phyloP scores from a whole-genome alignment of 2,329 filamentous ascomycete species.

The Pseudogymnoascus sp. region DNA sequence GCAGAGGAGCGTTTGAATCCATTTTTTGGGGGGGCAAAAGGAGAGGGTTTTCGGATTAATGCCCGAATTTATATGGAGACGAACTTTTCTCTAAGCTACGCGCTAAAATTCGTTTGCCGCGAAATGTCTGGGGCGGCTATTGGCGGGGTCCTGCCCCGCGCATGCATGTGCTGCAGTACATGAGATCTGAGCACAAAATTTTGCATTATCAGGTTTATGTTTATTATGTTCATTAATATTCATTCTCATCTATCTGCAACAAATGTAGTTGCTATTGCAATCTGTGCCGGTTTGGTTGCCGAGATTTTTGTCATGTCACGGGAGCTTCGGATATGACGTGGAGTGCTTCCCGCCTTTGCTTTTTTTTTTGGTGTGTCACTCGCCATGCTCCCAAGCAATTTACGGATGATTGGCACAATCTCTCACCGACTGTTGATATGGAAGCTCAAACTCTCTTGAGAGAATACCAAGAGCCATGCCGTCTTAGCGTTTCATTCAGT shows the following conservation, averaged over 20 bases:
- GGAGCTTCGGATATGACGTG: slow-evolving; percentile 1
- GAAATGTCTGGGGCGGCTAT: slow-evolving; percentile 5
- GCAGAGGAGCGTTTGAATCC: slow-evolving; percentile 2
- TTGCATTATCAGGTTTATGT: background rate
- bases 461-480: background rate
- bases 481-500: too few species aligned
- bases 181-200: background rate
- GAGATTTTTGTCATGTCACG: background rate
- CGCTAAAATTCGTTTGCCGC: slow-evolving; percentile 7
- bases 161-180: slow-evolving; percentile 1
- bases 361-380: background rate
- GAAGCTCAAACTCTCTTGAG: background rate
- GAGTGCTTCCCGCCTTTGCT: background rate
- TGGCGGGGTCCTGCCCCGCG: slow-evolving; percentile 5
- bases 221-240: background rate
- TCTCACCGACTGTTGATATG: slow-evolving; percentile 3
- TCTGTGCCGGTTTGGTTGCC: background rate
- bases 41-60: slow-evolving; percentile 1
- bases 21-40: slow-evolving; percentile 5
- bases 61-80: slow-evolving; percentile 9
- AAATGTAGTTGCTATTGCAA: background rate
- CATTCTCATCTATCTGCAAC: background rate
- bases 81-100: slow-evolving; percentile 4
- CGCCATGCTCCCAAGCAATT: slow-evolving; percentile 5
- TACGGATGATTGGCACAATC: background rate